Evolutionary conservation across 352 stramenopile genomes (phyloP).

Genomic region (Phytophthora citricola): DNA sequence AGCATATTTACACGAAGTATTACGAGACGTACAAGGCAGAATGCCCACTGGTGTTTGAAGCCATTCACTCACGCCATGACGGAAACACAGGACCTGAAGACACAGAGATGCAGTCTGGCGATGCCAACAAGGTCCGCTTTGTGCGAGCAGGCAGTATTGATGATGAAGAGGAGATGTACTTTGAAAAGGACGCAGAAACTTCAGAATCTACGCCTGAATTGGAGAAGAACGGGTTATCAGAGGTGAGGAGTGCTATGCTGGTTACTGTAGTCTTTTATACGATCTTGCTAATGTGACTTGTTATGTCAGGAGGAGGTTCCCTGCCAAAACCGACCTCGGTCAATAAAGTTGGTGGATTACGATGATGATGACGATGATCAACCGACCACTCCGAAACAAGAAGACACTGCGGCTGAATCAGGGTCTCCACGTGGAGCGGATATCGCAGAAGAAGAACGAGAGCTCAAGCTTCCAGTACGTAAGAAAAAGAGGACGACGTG

Average conservation of each 20-base stretch:
- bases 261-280: not conserved
- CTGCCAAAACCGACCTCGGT: constrained; percentile 48
- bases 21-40: constrained; percentile 75
- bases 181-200: constrained; percentile 72
- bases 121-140: constrained; percentile 57
- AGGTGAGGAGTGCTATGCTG: constrained; percentile 38
- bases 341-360: constrained; percentile 77
- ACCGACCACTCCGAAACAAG: constrained; percentile 33
- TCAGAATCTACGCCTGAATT: constrained; percentile 40
- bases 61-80: constrained; percentile 65
- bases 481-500: constrained; percentile 62
- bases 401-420: constrained; percentile 39
- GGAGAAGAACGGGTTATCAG: constrained; percentile 50
- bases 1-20: constrained; percentile 85
- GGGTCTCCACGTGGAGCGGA: constrained; percentile 25
- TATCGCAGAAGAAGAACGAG: constrained; percentile 44
- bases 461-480: constrained; percentile 70
- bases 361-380: constrained; percentile 68
- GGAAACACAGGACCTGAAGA: constrained; percentile 47
- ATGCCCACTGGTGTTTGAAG: constrained; percentile 78
- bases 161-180: constrained; percentile 83
- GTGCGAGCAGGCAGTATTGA: constrained; percentile 63
- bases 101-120: constrained; percentile 19
- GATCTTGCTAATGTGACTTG: constrained; percentile 8
- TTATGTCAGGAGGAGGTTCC: constrained; percentile 49